Percentiles rank a stretch among this genome's conserved stretches.
Conservation (phyloP, 208 protist species). For the Leishmania braziliensis region DNA sequence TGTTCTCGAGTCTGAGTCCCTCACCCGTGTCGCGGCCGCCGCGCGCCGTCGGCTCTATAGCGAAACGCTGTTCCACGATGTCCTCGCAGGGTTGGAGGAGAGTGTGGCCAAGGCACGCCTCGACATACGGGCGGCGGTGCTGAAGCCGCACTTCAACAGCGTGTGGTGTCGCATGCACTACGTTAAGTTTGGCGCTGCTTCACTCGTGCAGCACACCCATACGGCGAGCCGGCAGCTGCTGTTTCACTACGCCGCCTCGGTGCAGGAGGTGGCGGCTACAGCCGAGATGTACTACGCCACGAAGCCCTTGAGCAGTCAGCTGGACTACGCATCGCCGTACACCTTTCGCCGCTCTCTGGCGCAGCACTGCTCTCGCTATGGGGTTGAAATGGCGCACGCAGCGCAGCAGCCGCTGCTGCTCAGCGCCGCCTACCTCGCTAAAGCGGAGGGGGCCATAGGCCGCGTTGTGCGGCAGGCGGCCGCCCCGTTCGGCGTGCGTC, state of each 20-base stretch:
- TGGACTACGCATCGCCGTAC: conserved; percentile 88
- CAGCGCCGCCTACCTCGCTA: conserved; percentile 60
- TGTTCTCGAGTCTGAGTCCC: conserved; percentile 56
- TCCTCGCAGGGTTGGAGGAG: conserved; percentile 55
- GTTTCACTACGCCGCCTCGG: conserved; percentile 67
- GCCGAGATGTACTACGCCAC: conserved; percentile 82
- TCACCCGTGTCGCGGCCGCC: conserved; percentile 55
- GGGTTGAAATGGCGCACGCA: conserved; percentile 64
- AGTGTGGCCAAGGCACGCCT: conserved; percentile 54
- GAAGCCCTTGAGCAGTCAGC: conserved; percentile 67
- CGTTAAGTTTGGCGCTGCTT: conserved; percentile 79
- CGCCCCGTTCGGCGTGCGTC: conserved; percentile 50
- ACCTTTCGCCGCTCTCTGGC: conserved; percentile 69
- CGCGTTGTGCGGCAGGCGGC: conserved; percentile 42
- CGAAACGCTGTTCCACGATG: conserved; percentile 26
- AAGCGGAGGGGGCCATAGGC: conserved; percentile 58
- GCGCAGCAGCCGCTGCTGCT: conserved; percentile 67
- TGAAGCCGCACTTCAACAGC: conserved; percentile 64
- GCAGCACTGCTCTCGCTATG: conserved; percentile 64
- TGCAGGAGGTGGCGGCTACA: conserved; percentile 72
- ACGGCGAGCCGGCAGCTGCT: conserved; percentile 72
- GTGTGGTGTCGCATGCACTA: conserved; percentile 82
- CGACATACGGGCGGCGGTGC: conserved; percentile 59
- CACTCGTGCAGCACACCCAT: conserved; percentile 77
- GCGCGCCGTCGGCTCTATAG: conserved; percentile 54